phyloP scores from a whole-genome alignment of 164 flowering plant species.

The Berberis thunbergii region DNA sequence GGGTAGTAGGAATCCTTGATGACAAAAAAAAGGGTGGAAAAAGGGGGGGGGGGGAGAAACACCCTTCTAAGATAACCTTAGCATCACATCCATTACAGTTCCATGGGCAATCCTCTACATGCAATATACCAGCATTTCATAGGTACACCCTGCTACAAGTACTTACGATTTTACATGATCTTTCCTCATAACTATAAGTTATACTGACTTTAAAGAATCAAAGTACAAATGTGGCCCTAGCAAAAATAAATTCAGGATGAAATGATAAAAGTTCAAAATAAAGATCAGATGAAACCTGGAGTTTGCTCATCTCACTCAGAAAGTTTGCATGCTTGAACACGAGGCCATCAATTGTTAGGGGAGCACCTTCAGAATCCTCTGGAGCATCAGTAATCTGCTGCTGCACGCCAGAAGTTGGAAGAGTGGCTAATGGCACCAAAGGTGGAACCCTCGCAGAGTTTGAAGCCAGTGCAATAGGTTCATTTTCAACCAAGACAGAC shows the following conservation, averaged over 20 bases:
- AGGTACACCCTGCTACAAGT: too few species aligned
- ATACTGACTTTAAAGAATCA: neutral
- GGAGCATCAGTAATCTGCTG: slow-evolving; percentile 45
- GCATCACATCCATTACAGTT: neutral
- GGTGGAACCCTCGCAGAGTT: slow-evolving; percentile 82
- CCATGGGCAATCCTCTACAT: neutral
- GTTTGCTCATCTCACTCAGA: slow-evolving; percentile 75
- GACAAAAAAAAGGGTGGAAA: too few species aligned
- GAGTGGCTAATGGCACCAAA: slow-evolving; percentile 39
- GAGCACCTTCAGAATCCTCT: slow-evolving; percentile 54
- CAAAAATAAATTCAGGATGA: neutral
- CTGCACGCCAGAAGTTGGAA: slow-evolving; percentile 46
- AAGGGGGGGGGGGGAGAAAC: too few species aligned
- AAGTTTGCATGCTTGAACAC: slow-evolving; percentile 68
- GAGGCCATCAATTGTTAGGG: slow-evolving; percentile 65
- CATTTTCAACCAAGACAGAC: slow-evolving; percentile 76
- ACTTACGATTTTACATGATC: neutral
- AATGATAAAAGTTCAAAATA: neutral
- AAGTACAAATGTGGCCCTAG: neutral
- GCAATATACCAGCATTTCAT: neutral
- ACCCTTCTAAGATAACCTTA: neutral
- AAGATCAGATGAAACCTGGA: slow-evolving; percentile 47
- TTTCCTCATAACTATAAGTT: neutral
- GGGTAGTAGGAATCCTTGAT: too few species aligned
- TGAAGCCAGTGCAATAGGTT: slow-evolving; percentile 87